Conservation (phyloP, 345 rosid genomes). For the Eucalyptus brandiana region DNA sequence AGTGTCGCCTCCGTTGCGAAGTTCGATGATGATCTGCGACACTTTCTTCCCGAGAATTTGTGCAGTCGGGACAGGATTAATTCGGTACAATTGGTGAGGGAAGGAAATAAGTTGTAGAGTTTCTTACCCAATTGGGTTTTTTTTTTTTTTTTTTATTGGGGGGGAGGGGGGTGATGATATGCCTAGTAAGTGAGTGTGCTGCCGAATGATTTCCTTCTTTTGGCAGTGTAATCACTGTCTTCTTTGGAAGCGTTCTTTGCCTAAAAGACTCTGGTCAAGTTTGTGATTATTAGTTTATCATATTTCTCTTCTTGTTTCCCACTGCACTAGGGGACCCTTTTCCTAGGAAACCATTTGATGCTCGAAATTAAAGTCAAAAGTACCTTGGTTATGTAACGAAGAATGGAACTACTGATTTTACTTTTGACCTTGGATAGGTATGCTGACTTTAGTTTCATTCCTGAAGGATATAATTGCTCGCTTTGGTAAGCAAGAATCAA, state of each 20-base stretch:
- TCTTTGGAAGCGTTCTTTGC: neutral
- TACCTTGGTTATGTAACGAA: neutral
- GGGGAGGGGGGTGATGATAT: neutral
- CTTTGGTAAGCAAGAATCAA: conserved; percentile 76
- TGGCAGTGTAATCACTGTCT: neutral
- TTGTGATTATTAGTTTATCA: neutral
- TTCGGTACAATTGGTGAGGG: neutral
- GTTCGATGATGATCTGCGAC: neutral
- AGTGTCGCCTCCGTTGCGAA: neutral
- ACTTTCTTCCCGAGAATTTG: neutral
- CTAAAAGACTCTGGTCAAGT: neutral
- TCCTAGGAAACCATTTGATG: neutral
- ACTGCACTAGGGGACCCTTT: neutral
- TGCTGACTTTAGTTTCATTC: neutral
- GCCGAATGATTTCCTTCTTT: neutral
- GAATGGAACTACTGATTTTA: neutral
- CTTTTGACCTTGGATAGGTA: neutral
- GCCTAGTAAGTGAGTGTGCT: neutral
- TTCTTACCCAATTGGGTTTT: neutral
- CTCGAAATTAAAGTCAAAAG: neutral
- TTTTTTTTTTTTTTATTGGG: no score
- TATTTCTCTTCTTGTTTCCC: neutral
- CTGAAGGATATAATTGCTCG: conserved; percentile 86
- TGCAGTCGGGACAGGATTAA: neutral
- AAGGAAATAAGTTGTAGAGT: neutral